phyloP scores from a whole-genome alignment of 129 eudicot species.

The Chrysanthemum lavandulifolium region DNA sequence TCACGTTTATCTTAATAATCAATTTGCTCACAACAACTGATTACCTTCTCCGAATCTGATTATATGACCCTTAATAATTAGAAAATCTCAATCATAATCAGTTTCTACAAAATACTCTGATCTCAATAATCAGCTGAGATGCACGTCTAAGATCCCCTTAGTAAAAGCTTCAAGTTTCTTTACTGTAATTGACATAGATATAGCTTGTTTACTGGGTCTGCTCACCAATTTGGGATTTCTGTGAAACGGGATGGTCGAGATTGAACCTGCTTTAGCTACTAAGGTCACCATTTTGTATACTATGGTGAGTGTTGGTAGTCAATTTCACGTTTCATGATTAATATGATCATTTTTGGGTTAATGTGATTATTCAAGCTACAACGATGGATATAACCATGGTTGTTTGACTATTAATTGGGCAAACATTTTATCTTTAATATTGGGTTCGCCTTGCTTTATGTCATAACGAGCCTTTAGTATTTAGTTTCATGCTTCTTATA shows the following conservation, averaged over 20 bases:
- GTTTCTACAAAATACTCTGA: neutral
- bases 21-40: neutral
- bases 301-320: constrained; percentile 5
- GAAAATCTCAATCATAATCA: neutral
- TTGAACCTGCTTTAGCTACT: neutral
- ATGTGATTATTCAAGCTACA: neutral
- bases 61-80: neutral
- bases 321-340: neutral
- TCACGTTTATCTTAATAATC: neutral
- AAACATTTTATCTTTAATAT: too few species aligned
- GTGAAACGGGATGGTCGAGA: neutral
- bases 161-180: neutral
- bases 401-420: too few species aligned
- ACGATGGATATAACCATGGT: neutral
- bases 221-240: neutral
- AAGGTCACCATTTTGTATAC: neutral
- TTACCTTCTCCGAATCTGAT: too few species aligned
- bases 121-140: neutral
- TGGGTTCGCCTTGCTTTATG: neutral
- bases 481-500: constrained; percentile 17
- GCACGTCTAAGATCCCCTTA: neutral
- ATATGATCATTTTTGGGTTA: neutral
- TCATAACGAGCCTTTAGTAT: neutral
- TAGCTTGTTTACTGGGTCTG: neutral
- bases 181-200: neutral